Percentiles rank a stretch among this genome's conserved stretches.
Evolutionary conservation across 2,329 filamentous ascomycete genomes (phyloP).

Genomic region (Paracoccidioides lutzii): DNA sequence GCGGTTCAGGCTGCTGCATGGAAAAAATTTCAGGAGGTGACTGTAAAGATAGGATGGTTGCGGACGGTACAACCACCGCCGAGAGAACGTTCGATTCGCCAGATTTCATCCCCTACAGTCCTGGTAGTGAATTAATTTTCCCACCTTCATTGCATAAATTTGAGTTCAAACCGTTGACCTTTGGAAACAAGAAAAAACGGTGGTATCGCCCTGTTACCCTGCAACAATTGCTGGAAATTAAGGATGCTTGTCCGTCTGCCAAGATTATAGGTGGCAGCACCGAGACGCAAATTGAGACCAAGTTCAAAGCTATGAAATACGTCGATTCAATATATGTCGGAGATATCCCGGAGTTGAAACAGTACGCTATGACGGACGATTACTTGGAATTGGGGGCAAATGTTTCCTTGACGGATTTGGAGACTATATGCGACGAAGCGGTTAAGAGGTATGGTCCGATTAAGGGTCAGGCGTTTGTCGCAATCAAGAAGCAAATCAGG

Average conservation of each 20-base stretch:
- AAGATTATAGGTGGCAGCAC: slow-evolving; percentile 95
- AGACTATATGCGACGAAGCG: slow-evolving; percentile 68
- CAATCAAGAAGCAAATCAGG: slow-evolving; percentile 82
- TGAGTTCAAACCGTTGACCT: slow-evolving; percentile 65
- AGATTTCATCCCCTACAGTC: slow-evolving; percentile 86
- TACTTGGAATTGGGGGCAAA: slow-evolving; percentile 89
- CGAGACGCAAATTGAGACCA: slow-evolving; percentile 96
- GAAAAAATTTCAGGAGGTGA: slow-evolving; percentile 44
- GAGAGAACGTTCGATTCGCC: slow-evolving; percentile 58
- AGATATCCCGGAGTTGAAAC: slow-evolving; percentile 77
- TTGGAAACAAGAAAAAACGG: slow-evolving; percentile 86
- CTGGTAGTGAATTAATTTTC: slow-evolving; percentile 90
- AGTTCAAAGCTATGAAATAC: slow-evolving; percentile 92
- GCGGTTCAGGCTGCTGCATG: slow-evolving; percentile 60
- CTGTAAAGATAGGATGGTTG: slow-evolving; percentile 48
- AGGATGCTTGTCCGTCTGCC: slow-evolving; percentile 66
- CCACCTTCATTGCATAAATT: slow-evolving; percentile 75
- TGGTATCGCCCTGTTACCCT: slow-evolving; percentile 88
- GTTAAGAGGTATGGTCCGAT: slow-evolving; percentile 60
- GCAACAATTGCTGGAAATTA: slow-evolving; percentile 81
- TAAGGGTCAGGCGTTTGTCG: slow-evolving; percentile 69
- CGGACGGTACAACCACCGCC: slow-evolving; percentile 38
- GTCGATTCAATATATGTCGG: slow-evolving; percentile 82
- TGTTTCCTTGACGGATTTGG: slow-evolving; percentile 80
- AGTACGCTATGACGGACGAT: slow-evolving; percentile 67